Evolutionary conservation across 139 green algal genomes (phyloP).

Genomic region (Penium margaritaceum): DNA sequence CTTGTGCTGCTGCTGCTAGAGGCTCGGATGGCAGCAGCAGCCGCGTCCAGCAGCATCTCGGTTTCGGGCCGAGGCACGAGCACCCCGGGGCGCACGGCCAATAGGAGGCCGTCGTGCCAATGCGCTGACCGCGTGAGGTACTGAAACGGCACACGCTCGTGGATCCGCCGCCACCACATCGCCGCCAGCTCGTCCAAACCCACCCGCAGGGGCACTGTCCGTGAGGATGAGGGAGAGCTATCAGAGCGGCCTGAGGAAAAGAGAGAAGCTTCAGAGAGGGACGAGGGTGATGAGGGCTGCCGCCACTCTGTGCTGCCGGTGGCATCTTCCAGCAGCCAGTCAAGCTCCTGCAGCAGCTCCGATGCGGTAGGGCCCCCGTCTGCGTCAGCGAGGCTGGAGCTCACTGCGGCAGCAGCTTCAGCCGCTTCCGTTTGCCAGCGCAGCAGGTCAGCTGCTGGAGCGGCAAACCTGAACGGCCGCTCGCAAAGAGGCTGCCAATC

Average conservation of each 20-base stretch:
- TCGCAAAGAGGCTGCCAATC: no score
- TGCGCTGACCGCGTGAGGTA: constrained; percentile 75
- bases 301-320: no score
- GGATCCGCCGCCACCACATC: constrained; percentile 43
- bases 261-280: no score
- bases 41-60: constrained; percentile 59
- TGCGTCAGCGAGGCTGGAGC: constrained; percentile 16
- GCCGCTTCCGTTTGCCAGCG: no score
- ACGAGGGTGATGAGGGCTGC: no score
- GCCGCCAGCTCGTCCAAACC: constrained; percentile 16
- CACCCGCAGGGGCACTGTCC: constrained; percentile 20
- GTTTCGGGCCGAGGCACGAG: constrained; percentile 87
- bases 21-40: no score
- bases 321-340: constrained; percentile 49
- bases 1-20: no score
- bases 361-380: constrained; percentile 20
- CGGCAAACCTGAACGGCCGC: no score
- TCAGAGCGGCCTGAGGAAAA: no score
- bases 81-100: constrained; percentile 67
- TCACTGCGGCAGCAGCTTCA: no score
- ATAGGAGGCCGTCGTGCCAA: constrained; percentile 74
- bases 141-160: constrained; percentile 73
- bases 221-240: no score
- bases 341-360: constrained; percentile 39
- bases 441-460: no score